Conservation (phyloP, 2,329 filamentous ascomycete species). For the Calonectria fujianensis region DNA sequence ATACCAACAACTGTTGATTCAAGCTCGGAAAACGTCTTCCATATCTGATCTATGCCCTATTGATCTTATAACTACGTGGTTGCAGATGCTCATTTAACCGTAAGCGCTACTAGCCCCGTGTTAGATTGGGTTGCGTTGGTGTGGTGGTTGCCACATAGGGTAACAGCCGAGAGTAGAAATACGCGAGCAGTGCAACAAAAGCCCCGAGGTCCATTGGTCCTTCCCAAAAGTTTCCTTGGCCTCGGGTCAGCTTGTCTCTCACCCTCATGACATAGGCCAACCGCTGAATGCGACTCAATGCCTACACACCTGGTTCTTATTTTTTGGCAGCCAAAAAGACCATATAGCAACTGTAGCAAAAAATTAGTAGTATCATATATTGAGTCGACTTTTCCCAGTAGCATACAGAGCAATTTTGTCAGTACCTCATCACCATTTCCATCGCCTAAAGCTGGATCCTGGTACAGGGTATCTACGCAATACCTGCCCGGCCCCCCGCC, state of each 20-base stretch:
- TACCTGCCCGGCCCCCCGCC: neutral
- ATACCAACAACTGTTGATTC: too few relatives aligned
- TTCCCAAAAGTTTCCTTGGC: neutral
- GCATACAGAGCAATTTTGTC: neutral
- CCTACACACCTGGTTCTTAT: neutral
- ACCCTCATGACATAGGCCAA: neutral
- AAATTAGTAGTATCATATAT: neutral
- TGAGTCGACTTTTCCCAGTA: neutral
- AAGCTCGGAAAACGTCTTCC: neutral
- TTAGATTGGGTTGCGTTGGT: neutral
- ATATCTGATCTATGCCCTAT: neutral
- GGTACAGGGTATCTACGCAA: neutral
- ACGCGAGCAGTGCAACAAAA: neutral
- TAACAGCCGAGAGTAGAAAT: neutral
- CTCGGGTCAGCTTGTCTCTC: neutral
- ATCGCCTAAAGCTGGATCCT: neutral
- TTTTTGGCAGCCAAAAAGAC: neutral
- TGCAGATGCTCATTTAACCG: neutral
- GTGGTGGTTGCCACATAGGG: neutral
- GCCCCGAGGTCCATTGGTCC: neutral
- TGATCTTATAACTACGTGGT: neutral
- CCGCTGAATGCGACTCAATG: neutral
- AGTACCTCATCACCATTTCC: neutral
- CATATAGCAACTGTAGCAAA: neutral
- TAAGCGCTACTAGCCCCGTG: conserved; percentile 1